Base-by-base conservation (phyloP, 257 asterid species). In the Solanum chaucha region DNA sequence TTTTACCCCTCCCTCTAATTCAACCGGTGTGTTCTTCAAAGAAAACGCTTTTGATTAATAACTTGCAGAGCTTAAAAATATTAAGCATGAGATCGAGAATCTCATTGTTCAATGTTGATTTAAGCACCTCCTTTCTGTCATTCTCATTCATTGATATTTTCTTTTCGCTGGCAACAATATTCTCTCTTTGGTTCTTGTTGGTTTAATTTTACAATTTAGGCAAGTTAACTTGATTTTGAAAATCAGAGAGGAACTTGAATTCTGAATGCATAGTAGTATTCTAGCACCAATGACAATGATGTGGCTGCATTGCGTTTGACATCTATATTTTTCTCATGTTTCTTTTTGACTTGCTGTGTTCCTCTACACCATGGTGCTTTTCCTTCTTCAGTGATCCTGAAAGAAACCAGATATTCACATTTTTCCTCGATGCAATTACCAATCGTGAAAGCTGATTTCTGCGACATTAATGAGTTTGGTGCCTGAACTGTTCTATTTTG, bases 401-500 rank as follows among this genome's bases (percentile, higher is more conserved):
- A 44, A 22, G 24, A 24, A 78, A 26, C 26, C 65, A 78, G 40
- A 44, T 26, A 26, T 78, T 48, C n/a, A 48, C 40, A 26, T 46
- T 28, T 78, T 44, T 28, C 64, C 84, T 80, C 10, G 10, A 5
- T 80, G 84, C 67, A 26, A 44, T 17, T 17, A 46, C 67, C 84
- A 46, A 19, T 80, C 2, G 24, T 28, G 84, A 36, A 20, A 73
- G 82, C 51, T 35, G 82, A 20, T 80, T 80, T 46, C 84, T 44
- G 61, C 40, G 2, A 80, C 38, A 26, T 46, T 80, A 46, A 46
- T 0, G 41, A 19, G 85, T 10, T 80, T 81, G 82, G 19, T 20
- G 82, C 82, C 24, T 81, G 85, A 81, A 51, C 70, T 81, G 4
- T 73, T 73, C 32, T 20, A 46, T 84, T 77, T 87, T 86, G 88